Evolutionary conservation across 1,284 basidiomycete species (phyloP).

Genomic region (Malassezia sympodialis): DNA sequence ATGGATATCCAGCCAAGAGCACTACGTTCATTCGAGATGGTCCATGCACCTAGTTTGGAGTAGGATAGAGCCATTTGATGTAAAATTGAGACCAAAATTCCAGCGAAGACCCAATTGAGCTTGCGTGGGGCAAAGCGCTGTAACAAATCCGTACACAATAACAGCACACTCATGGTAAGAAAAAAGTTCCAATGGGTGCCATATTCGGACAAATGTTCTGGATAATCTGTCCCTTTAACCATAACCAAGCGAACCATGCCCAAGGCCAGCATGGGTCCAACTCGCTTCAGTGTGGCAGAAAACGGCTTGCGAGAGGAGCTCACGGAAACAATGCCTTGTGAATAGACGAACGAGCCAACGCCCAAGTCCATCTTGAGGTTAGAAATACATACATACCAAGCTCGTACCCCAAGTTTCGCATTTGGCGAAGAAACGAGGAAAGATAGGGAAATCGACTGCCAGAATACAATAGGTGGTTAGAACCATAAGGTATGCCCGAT

Average conservation of each 20-base stretch:
- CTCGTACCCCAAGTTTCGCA: slow-evolving; percentile 91
- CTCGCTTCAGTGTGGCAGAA: slow-evolving; percentile 54
- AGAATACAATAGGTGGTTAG: slow-evolving; percentile 84
- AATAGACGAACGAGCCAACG: slow-evolving; percentile 91
- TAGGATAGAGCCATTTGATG: slow-evolving; percentile 19
- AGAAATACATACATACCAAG: slow-evolving; percentile 12
- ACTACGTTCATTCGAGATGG: slow-evolving; percentile 14
- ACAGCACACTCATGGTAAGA: slow-evolving; percentile 66
- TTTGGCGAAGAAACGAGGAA: slow-evolving; percentile 78
- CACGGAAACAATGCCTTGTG: slow-evolving; percentile 78
- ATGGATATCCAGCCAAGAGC: slow-evolving; percentile 61
- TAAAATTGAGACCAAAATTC: slow-evolving; percentile 52
- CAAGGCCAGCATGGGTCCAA: slow-evolving; percentile 61
- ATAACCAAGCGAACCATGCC: slow-evolving; percentile 69
- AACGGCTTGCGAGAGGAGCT: slow-evolving; percentile 46
- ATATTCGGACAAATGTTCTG: slow-evolving; percentile 87
- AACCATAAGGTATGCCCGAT: slow-evolving; percentile 88
- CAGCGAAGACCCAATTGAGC: slow-evolving; percentile 51
- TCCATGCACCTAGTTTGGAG: slow-evolving; percentile 27
- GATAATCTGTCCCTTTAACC: slow-evolving; percentile 89
- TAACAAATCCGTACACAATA: slow-evolving; percentile 61
- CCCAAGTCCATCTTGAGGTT: slow-evolving; percentile 75
- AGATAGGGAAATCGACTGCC: slow-evolving; percentile 84
- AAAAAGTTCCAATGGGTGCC: slow-evolving; percentile 99
- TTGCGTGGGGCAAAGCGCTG: slow-evolving; percentile 53